Percentiles rank a stretch among this genome's conserved stretches.
These are phyloP conservation scores for Monosporascus sp. DNA, from an alignment of 2,329 filamentous ascomycete species.

Conservation along the genomic window DNA sequence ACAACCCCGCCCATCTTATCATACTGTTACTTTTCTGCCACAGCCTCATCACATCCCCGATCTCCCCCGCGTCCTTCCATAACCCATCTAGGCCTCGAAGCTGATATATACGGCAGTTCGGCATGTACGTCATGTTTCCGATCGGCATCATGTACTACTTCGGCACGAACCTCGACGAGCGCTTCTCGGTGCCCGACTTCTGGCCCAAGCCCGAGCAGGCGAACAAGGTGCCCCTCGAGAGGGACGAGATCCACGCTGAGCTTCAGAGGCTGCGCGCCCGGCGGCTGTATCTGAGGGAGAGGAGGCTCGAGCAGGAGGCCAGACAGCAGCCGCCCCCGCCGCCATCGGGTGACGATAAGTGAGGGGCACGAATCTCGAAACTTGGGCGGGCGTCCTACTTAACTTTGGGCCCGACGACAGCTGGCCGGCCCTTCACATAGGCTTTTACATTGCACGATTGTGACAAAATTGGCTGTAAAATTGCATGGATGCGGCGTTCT, in stretches of 20 bases:
- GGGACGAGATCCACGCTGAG: constrained; percentile 79
- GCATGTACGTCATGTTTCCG: constrained; percentile 97
- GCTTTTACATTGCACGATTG: no score
- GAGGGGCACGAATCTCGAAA: background rate
- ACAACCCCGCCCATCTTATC: background rate
- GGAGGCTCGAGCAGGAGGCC: constrained; percentile 36
- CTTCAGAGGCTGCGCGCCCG: constrained; percentile 62
- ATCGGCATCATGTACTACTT: constrained; percentile 99
- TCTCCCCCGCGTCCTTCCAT: background rate
- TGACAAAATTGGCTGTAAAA: background rate
- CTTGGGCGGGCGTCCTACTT: background rate
- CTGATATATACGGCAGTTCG: constrained; percentile 58
- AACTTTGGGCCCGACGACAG: no score
- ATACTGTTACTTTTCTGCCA: background rate
- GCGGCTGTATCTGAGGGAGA: constrained; percentile 73
- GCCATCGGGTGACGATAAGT: constrained; percentile 1
- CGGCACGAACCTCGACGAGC: constrained; percentile 91
- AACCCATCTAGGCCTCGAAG: constrained; percentile 4
- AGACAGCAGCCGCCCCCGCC: constrained; percentile 20
- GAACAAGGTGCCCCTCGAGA: constrained; percentile 69
- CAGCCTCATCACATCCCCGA: constrained; percentile 1
- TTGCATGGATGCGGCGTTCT: background rate
- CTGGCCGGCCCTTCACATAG: no score
- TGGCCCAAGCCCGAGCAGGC: constrained; percentile 82
- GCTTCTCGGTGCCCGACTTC: constrained; percentile 85